Conservation (phyloP, 169 alveolate species). For the Cyclospora cayetanensis region DNA sequence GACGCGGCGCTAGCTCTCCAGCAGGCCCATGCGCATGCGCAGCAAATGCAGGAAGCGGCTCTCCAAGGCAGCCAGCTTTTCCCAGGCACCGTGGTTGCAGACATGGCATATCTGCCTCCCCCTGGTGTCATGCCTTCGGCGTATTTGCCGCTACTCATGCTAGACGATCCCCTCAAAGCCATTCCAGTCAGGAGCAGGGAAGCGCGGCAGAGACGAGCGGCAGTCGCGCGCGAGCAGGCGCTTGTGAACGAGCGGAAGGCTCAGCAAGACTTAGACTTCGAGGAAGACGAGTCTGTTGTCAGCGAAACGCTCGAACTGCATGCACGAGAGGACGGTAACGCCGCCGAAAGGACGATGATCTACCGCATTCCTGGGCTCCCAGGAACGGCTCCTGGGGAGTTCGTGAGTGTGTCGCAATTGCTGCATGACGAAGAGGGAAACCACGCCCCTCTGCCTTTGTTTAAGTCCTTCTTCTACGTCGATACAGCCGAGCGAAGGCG, state of each 20-base stretch:
- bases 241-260: background rate
- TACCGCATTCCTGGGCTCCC: constrained; percentile 67
- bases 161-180: constrained; percentile 66
- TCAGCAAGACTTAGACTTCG: constrained; percentile 53
- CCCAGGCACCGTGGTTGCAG: constrained; percentile 47
- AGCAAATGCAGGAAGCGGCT: constrained; percentile 64
- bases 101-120: constrained; percentile 63
- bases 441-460: constrained; percentile 67
- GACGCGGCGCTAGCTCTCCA: constrained; percentile 46
- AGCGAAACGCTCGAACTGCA: background rate
- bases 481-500: constrained; percentile 66
- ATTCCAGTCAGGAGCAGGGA: constrained; percentile 46
- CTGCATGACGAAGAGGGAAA: constrained; percentile 68
- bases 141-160: constrained; percentile 64
- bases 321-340: background rate
- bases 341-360: constrained; percentile 14
- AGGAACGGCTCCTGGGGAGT: constrained; percentile 74
- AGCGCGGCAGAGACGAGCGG: constrained; percentile 28
- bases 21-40: constrained; percentile 61
- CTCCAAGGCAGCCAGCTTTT: constrained; percentile 61
- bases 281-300: constrained; percentile 45
- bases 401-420: constrained; percentile 67
- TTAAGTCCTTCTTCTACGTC: constrained; percentile 70
- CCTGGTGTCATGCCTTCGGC: constrained; percentile 43
- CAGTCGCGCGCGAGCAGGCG: constrained; percentile 1